Percentiles rank a stretch among this genome's conserved stretches.
Conservation (phyloP, 1,139 yeast genomes). For the Saccharomyces uvarum region DNA sequence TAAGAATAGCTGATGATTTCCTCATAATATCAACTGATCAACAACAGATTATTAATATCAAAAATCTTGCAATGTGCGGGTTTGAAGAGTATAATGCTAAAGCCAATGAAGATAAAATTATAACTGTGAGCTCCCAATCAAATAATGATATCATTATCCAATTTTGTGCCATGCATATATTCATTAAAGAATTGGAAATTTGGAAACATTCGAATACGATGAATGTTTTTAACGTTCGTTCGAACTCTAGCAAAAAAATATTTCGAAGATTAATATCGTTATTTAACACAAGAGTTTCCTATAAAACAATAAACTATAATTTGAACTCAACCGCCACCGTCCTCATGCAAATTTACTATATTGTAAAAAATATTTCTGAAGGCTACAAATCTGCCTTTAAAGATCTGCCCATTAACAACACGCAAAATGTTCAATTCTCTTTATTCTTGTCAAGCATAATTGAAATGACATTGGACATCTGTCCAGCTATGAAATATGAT, state of each 20-base stretch:
- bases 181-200: slow-evolving; percentile 17
- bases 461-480: neutral
- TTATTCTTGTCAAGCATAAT: neutral
- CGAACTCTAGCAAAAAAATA: slow-evolving; percentile 8
- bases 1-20: slow-evolving; percentile 84
- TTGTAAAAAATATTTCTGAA: slow-evolving; percentile 12
- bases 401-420: neutral
- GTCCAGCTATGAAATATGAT: neutral
- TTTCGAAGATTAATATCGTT: slow-evolving; percentile 9
- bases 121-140: slow-evolving; percentile 8
- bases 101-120: slow-evolving; percentile 49
- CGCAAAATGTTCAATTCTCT: slow-evolving; percentile 4
- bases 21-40: slow-evolving; percentile 48
- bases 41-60: slow-evolving; percentile 22
- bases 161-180: slow-evolving; percentile 26
- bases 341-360: slow-evolving; percentile 16
- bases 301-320: slow-evolving; percentile 19
- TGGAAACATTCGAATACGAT: slow-evolving; percentile 19
- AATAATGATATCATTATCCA: slow-evolving; percentile 5
- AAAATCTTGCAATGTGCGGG: slow-evolving; percentile 30
- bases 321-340: slow-evolving; percentile 16
- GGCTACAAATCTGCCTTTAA: slow-evolving; percentile 8
- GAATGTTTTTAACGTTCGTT: slow-evolving; percentile 13
- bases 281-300: slow-evolving; percentile 21
- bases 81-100: slow-evolving; percentile 52